Evolutionary conservation across 2,329 filamentous ascomycete genomes (phyloP).

Genomic region (Apiospora aurea): DNA sequence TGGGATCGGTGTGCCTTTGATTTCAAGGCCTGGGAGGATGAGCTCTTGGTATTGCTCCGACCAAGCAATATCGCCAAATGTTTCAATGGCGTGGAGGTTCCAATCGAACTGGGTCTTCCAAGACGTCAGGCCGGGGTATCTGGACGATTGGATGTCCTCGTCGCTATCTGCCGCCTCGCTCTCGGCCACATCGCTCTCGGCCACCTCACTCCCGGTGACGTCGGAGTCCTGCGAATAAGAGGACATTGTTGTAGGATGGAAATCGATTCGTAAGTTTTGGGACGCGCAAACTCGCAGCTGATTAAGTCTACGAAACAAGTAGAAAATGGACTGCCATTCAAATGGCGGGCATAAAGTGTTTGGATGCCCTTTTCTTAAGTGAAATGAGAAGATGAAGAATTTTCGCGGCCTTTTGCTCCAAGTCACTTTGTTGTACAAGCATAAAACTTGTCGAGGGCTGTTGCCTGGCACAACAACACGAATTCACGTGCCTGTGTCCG

Average conservation of each 20-base stretch:
- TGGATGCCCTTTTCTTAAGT: too few relatives aligned
- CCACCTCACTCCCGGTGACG: neutral
- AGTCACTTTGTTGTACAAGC: too few relatives aligned
- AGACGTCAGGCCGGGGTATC: neutral
- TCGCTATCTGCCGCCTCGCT: neutral
- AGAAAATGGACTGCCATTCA: too few relatives aligned
- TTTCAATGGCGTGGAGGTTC: neutral
- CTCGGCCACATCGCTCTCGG: neutral
- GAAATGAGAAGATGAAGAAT: too few relatives aligned
- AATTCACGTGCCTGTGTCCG: too few relatives aligned
- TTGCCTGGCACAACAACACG: too few relatives aligned
- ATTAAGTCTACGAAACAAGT: too few relatives aligned
- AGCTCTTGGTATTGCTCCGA: neutral
- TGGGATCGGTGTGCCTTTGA: slow-evolving; percentile 35
- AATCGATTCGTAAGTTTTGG: too few relatives aligned
- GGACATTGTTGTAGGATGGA: neutral
- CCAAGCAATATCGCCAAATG: neutral
- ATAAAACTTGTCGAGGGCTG: too few relatives aligned
- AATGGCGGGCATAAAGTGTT: too few relatives aligned
- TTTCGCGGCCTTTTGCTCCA: too few relatives aligned
- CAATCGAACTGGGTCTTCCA: neutral
- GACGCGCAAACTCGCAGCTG: too few relatives aligned
- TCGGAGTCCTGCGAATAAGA: neutral
- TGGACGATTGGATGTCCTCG: neutral
- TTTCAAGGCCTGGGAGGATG: slow-evolving; percentile 35